Evolutionary conservation across 2,329 filamentous ascomycete species (phyloP), one percentile per base, ranked within the genome.

Genomic region (Fusarium nanum): DNA sequence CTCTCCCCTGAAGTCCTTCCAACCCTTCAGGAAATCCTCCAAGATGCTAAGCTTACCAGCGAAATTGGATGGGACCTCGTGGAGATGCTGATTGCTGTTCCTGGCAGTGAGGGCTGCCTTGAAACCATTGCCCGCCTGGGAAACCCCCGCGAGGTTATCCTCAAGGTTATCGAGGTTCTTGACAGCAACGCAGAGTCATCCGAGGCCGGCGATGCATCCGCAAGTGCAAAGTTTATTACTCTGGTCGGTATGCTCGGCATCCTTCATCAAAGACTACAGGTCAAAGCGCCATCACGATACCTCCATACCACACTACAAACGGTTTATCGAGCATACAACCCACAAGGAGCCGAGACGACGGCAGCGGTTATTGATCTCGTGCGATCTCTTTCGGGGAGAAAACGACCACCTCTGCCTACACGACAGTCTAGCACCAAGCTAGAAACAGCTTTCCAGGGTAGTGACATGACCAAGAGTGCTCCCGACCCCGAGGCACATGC

Each of bases 41-140:
- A 92, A 77, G 89, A 93, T 83, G 83, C 85, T 12, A 84, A 87
- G 61, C 83, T 94, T 60, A 93, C 92, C 5, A 87, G 87, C 64
- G 91, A 93, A 60, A 94, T 95, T 73, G 93, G 93, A 52, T 96
- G 93, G 93, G 93, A 96, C 77, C 82, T 95, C 54, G 90, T 96
- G 23, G 90, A 92, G 76, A 88, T 93, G 75, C 86, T 96, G 7
- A 84, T 94, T 25, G 85, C 88, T 37, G 81, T 93, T 7, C 85
- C 91, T 2, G 88, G 86, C 14, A 91, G 90, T n/a, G 89, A 92
- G 71, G 80, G 85, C 48, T 94, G 92, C 76, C 83, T 95, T 18
- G 87, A 91, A 76, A 92, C 90, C 30, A 89, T 95, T 55, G 92
- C 92, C 32, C 87, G 90, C 25, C 84, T 93, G 41, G 93, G 92